These are phyloP conservation scores for Neoboletus subvelutipes DNA, from an alignment of 768 basidiomycete genomes.

Conservation along the genomic window DNA sequence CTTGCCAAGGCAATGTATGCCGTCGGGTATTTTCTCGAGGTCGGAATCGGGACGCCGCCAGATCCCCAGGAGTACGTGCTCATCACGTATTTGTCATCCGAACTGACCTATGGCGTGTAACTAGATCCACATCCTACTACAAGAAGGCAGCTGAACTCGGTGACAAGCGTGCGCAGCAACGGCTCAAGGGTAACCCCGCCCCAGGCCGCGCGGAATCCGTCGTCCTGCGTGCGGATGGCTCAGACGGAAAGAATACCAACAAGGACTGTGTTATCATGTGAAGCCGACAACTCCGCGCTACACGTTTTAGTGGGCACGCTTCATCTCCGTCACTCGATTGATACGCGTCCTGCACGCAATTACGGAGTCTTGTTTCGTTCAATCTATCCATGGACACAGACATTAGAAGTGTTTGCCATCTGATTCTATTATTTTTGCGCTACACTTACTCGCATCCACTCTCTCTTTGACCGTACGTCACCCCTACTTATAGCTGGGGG, in stretches of 20 bases:
- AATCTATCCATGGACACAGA: constrained; percentile 22
- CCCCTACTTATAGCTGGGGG: constrained; percentile 3
- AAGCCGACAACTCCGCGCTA: constrained; percentile 15
- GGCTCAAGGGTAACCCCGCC: constrained; percentile 62
- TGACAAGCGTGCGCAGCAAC: constrained; percentile 89
- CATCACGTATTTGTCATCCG: constrained; percentile 5
- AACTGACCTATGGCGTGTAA: constrained; percentile 1
- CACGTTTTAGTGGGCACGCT: constrained; percentile 6
- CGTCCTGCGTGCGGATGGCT: constrained; percentile 51
- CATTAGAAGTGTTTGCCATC: constrained; percentile 10
- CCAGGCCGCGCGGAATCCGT: constrained; percentile 64
- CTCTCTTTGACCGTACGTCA: not conserved
- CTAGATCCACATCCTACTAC: constrained; percentile 77
- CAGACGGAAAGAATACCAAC: constrained; percentile 52
- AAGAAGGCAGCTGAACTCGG: constrained; percentile 88
- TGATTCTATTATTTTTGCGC: constrained; percentile 8
- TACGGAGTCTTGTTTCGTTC: constrained; percentile 7
- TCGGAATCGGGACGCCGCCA: constrained; percentile 80
- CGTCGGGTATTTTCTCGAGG: constrained; percentile 95
- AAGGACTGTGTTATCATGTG: constrained; percentile 91
- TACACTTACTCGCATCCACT: constrained; percentile 8
- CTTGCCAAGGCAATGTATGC: constrained; percentile 97
- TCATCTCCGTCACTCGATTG: constrained; percentile 14
- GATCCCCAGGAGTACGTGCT: constrained; percentile 63
- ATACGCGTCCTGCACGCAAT: not conserved